Evolutionary conservation across 768 basidiomycete genomes (phyloP).

Genomic region (Psilocybe azurescens): DNA sequence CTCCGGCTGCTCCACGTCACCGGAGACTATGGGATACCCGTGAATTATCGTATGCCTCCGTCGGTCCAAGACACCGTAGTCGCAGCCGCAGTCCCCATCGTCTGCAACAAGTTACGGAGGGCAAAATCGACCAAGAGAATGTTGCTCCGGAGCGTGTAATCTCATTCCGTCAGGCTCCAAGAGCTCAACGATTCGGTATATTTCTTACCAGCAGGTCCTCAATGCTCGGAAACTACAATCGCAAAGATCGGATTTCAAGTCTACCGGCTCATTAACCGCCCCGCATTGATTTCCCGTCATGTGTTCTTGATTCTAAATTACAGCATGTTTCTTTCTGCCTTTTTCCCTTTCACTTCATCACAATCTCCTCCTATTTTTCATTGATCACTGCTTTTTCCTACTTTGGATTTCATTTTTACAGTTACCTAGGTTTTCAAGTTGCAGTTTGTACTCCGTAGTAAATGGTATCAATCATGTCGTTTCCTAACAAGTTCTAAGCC

Average conservation of each 20-base stretch:
- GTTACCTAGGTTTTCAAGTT: too few species aligned
- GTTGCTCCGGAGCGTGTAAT: constrained; percentile 19
- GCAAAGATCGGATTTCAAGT: constrained; percentile 12
- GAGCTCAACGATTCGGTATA: constrained; percentile 43
- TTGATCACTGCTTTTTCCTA: too few species aligned
- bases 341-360: too few species aligned
- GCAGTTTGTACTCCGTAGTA: too few species aligned
- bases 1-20: background rate
- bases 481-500: too few species aligned
- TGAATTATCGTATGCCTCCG: constrained; percentile 6
- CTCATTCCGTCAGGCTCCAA: constrained; percentile 27
- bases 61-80: constrained; percentile 3
- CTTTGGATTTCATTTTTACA: too few species aligned
- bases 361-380: too few species aligned
- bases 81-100: constrained; percentile 12
- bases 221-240: constrained; percentile 18
- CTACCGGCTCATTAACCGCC: constrained; percentile 19
- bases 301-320: background rate
- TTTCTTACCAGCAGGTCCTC: constrained; percentile 44
- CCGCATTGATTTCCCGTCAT: background rate
- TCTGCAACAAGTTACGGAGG: constrained; percentile 14
- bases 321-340: background rate
- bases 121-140: constrained; percentile 37
- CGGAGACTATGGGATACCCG: constrained; percentile 17
- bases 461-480: too few species aligned